A percentile compares a stretch with the other conserved stretches of the same genome.
Evolutionary conservation across 2,329 filamentous ascomycete genomes (phyloP).

Genomic region (Sporothrix curviconia): DNA sequence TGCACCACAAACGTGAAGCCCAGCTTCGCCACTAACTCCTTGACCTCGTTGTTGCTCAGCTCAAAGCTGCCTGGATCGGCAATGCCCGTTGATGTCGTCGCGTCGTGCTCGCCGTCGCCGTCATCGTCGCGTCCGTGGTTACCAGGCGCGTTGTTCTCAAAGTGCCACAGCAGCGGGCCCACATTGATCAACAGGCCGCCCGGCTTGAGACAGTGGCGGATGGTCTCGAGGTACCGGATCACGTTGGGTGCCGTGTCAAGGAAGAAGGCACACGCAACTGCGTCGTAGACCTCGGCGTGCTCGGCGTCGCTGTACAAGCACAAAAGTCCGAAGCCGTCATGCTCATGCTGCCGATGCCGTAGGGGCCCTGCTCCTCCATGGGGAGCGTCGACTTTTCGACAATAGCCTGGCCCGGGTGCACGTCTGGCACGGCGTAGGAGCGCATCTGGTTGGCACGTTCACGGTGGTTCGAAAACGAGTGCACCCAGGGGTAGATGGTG

Average conservation of each 20-base stretch:
- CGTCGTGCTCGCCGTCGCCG: slow-evolving; percentile 44
- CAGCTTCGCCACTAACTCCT: slow-evolving; percentile 63
- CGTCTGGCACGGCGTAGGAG: slow-evolving; percentile 69
- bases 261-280: slow-evolving; percentile 87
- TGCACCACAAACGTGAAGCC: slow-evolving; percentile 69
- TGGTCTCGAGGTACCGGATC: slow-evolving; percentile 80
- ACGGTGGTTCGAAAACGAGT: slow-evolving; percentile 80
- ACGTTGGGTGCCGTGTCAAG: slow-evolving; percentile 94
- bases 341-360: slow-evolving; percentile 61
- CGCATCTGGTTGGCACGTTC: slow-evolving; percentile 68
- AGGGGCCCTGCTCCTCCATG: slow-evolving; percentile 4
- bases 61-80: slow-evolving; percentile 87
- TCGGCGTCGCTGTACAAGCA: slow-evolving; percentile 67
- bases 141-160: slow-evolving; percentile 65
- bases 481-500: slow-evolving; percentile 75
- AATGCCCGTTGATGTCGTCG: slow-evolving; percentile 57
- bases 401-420: slow-evolving; percentile 60
- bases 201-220: slow-evolving; percentile 66
- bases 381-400: slow-evolving; percentile 11
- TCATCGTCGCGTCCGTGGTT: slow-evolving; percentile 48
- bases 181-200: slow-evolving; percentile 84
- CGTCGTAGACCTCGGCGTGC: slow-evolving; percentile 62
- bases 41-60: slow-evolving; percentile 80
- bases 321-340: slow-evolving; percentile 94
- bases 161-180: slow-evolving; percentile 92